Evolutionary conservation across 805 yeast genomes (phyloP).

Genomic region (Lipomyces yamadae): DNA sequence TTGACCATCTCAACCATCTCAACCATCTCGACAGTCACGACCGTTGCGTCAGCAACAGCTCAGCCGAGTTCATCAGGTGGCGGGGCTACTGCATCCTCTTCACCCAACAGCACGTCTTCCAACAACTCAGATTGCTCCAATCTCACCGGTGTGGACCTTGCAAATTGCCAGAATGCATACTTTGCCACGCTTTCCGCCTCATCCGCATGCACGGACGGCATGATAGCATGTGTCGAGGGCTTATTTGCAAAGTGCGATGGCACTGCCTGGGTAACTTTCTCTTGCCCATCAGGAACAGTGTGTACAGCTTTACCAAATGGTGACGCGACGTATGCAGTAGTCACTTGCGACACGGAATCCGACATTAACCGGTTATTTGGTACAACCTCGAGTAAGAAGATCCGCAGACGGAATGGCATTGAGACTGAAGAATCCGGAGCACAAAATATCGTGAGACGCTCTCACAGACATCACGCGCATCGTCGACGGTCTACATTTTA

Average conservation of each 20-base stretch:
- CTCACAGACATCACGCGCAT: conserved; percentile 11
- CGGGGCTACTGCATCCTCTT: background rate
- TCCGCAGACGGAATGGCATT: background rate
- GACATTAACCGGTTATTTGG: conserved; percentile 25
- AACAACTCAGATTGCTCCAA: conserved; percentile 11
- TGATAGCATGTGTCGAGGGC: conserved; percentile 58
- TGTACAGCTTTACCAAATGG: conserved; percentile 57
- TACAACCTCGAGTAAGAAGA: conserved; percentile 9
- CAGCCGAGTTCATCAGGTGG: background rate
- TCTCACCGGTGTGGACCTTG: conserved; percentile 30
- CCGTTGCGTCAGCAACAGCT: background rate
- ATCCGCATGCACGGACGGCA: conserved; percentile 50
- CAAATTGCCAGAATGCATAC: conserved; percentile 26
- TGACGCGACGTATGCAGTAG: conserved; percentile 21
- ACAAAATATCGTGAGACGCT: background rate
- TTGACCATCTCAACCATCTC: too few species aligned
- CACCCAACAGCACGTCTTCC: conserved; percentile 14
- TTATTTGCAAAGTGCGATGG: conserved; percentile 60
- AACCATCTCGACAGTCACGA: too few species aligned
- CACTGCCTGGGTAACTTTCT: conserved; percentile 61
- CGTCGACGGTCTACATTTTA: conserved; percentile 8
- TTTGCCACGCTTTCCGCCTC: conserved; percentile 21
- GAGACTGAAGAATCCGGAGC: background rate
- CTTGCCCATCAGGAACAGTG: conserved; percentile 66
- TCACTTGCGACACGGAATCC: conserved; percentile 34